Base-by-base conservation (phyloP, 805 yeast species). In the Vanderwaltozyma verrucispora region DNA sequence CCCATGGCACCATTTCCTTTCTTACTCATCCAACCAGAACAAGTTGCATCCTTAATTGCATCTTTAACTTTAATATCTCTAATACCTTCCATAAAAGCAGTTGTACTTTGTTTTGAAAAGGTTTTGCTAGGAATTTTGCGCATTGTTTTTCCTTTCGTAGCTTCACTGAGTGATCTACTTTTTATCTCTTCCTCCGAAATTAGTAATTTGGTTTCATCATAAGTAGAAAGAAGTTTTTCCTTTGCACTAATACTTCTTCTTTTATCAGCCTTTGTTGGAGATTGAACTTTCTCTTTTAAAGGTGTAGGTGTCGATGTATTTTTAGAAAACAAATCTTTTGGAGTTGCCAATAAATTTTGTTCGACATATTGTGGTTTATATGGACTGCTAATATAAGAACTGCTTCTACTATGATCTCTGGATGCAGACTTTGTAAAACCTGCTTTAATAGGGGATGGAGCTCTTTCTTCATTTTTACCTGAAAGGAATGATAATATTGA, bases 21-120 rank as follows among this genome's bases (percentile, higher is more conserved):
- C 60, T 92, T 92, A 37, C 87, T 76, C 95, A 92, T 85, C 95
- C 96, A 92, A 2, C 99, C 99, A 34, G 85, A 77, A 49, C 68
- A 75, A 38, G 71, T 81, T 0, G 96, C 85, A 6, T 80, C 65
- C 47, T 75, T 75, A 33, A 82, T 74, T 0, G 97, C 80, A 32
- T 84, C 82, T 43, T 74, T 76, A 0, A 96, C 94, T 0, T 81
- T 69, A 13, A 84, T 69, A 15, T 63, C 68, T 48, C 86, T 70
- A 30, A 92, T 82, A 6, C 98, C 98, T 62, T 92, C 98, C 52
- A 74, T 76, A 54, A 82, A 82, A 0, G 92, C 92, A 0, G 84
- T 74, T 0, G 94, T 82, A 40, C 76, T 74, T 59, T 70, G 72
- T 51, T 82, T 60, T 11, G 55, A 34, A 2, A 48, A 39, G 30